Base-by-base conservation (phyloP, 2,329 filamentous ascomycete genomes). In the Hypoxylon sp. region DNA sequence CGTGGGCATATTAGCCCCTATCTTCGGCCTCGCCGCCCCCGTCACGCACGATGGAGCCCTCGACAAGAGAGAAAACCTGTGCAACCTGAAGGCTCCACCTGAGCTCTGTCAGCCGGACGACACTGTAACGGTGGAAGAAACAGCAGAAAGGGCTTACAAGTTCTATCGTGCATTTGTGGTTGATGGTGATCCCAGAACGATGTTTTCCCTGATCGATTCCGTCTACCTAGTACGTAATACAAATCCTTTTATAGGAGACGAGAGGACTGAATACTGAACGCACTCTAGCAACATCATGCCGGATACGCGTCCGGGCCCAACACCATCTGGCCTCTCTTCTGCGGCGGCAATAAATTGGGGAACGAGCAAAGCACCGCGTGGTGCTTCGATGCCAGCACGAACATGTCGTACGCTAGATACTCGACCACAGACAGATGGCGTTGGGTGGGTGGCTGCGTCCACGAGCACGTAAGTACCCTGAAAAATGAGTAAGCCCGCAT, bases 91-190 rank as follows among this genome's bases (percentile, higher is more conserved):
- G 9, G 68, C 75, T 0, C 80, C 80, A 0, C 80, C 80, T 3
- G 70, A 67, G 19, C 73, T 80, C n/a, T 81, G 80, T 72, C 52
- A 74, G 45, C 80, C 80, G 3, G 72, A 80, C 49, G 21, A 75
- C 1, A 72, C 75, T 2, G 67, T 80, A 14, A 78, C 78, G 2
- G 75, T 79, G 10, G 79, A 79, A 62, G 77, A 81, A 73, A 80
- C 79, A 13, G 80, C 80, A 1, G 65, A 74, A 59, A 68, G 79
- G 36, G 80, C 80, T 2, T 81, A 81, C 72, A 69, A 79, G 50
- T 81, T 81, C 74, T 81, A 81, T 59, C 78, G 79, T 23, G 78
- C 80, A 1, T 81, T 81, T 55, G 78, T 81, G 3, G 78, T 80
- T 2, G 80, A 81, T 50, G 80, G 80, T 2, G 77, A 81, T 51